Evolutionary conservation across 345 rosid genomes (phyloP).

Genomic region (Luvunga scandens): DNA sequence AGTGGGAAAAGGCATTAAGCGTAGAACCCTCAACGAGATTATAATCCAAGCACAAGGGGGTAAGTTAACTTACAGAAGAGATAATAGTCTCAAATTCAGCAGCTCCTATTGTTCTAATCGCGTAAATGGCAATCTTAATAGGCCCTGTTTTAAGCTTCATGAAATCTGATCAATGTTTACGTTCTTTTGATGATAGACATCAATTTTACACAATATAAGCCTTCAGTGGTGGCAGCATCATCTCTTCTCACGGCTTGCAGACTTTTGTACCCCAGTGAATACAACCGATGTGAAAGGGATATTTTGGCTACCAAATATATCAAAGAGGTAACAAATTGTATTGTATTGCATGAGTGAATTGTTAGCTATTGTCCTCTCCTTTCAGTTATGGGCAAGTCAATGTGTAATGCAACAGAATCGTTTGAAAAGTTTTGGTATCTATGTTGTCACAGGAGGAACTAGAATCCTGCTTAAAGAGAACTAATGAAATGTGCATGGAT

Average conservation of each 20-base stretch:
- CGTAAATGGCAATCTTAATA: too few species aligned
- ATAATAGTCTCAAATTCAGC: too few species aligned
- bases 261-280: neutral
- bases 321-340: neutral
- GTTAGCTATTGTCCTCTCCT: too few species aligned
- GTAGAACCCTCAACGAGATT: neutral
- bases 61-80: neutral
- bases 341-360: neutral
- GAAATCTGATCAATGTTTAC: too few species aligned
- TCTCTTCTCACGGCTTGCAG: neutral
- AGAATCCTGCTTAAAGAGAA: neutral
- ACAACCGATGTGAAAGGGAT: neutral
- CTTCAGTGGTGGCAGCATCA: conserved; percentile 14
- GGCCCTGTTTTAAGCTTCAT: too few species aligned
- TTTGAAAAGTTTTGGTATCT: neutral
- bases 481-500: neutral
- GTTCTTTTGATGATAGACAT: neutral
- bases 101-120: too few species aligned
- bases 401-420: too few species aligned
- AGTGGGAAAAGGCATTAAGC: neutral
- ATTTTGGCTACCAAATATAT: neutral
- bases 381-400: too few species aligned
- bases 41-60: neutral
- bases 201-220: neutral
- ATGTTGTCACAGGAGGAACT: neutral